Conservation (phyloP, 2,329 filamentous ascomycete species). For the Mycogone perniciosa region DNA sequence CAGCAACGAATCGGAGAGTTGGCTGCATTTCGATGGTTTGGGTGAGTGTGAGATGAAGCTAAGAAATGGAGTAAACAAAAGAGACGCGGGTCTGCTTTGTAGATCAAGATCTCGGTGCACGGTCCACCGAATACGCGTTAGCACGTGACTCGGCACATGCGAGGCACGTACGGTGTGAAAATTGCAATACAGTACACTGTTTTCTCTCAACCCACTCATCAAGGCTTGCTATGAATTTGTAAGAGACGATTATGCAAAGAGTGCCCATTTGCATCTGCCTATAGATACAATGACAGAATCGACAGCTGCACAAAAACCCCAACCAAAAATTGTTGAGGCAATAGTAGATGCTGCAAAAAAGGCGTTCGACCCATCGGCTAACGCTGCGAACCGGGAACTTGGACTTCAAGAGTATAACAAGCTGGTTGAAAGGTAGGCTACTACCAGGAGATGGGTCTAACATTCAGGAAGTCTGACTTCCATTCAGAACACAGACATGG, state of each 20-base stretch:
- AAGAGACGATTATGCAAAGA: neutral
- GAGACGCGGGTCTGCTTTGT: constrained; percentile 6
- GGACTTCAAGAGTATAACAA: constrained; percentile 37
- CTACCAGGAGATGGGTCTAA: neutral
- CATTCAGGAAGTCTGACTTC: constrained; percentile 7
- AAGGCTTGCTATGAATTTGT: neutral
- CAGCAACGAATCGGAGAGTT: constrained; percentile 5
- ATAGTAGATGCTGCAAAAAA: constrained; percentile 37
- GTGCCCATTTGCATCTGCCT: neutral
- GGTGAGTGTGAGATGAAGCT: neutral
- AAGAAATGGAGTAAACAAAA: neutral
- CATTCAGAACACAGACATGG: constrained; percentile 35
- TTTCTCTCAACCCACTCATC: neutral
- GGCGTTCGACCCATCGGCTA: constrained; percentile 41
- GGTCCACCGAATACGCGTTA: constrained; percentile 5
- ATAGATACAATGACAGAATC: constrained; percentile 23
- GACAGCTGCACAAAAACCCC: constrained; percentile 14
- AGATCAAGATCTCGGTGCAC: constrained; percentile 3
- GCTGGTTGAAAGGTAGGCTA: constrained; percentile 44
- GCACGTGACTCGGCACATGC: constrained; percentile 10
- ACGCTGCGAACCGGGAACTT: constrained; percentile 27
- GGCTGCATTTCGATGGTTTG: constrained; percentile 8
- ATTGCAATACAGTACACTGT: neutral
- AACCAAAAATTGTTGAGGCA: constrained; percentile 27
- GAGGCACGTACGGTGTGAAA: neutral